Percentiles rank a stretch among this genome's conserved stretches.
phyloP scores from a whole-genome alignment of 805 yeast species.

The Jamesozyma hellenica region DNA sequence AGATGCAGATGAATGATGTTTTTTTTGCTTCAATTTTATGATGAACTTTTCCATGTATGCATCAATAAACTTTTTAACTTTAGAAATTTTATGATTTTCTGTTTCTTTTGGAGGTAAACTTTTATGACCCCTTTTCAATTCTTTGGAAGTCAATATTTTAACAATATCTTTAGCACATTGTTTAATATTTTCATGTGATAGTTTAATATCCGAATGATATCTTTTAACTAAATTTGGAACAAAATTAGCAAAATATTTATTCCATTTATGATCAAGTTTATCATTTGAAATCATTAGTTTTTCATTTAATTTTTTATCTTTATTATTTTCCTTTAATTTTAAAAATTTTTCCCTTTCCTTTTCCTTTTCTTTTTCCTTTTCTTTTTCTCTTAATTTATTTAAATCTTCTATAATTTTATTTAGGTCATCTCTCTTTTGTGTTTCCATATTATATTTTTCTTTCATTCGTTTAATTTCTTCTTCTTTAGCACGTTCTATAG shows the following conservation, averaged over 20 bases:
- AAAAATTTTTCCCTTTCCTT: constrained; percentile 12
- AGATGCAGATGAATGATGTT: constrained; percentile 6
- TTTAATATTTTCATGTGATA: constrained; percentile 68
- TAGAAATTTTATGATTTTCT: constrained; percentile 53
- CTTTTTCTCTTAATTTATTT: constrained; percentile 21
- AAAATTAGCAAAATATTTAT: constrained; percentile 48
- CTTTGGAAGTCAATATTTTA: constrained; percentile 57
- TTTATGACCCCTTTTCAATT: constrained; percentile 31
- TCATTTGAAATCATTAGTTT: constrained; percentile 10
- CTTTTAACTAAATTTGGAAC: constrained; percentile 73
- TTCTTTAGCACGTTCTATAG: constrained; percentile 14
- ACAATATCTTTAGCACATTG: constrained; percentile 73
- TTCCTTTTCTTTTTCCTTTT: constrained; percentile 21
- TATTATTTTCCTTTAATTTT: constrained; percentile 16
- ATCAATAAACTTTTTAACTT: constrained; percentile 55
- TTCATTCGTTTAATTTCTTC: constrained; percentile 19
- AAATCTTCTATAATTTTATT: constrained; percentile 12
- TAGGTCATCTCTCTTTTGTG: constrained; percentile 16
- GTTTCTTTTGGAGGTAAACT: constrained; percentile 44
- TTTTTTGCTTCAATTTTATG: constrained; percentile 34
- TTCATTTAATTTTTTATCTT: constrained; percentile 14
- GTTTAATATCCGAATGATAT: constrained; percentile 40
- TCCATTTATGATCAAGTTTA: constrained; percentile 29
- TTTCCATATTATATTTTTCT: constrained; percentile 18
- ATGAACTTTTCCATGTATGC: constrained; percentile 59